These are phyloP conservation scores for Gryganskiella cystojenkinii DNA, from an alignment of 192 early-diverging fungal species.

Conservation along the genomic window DNA sequence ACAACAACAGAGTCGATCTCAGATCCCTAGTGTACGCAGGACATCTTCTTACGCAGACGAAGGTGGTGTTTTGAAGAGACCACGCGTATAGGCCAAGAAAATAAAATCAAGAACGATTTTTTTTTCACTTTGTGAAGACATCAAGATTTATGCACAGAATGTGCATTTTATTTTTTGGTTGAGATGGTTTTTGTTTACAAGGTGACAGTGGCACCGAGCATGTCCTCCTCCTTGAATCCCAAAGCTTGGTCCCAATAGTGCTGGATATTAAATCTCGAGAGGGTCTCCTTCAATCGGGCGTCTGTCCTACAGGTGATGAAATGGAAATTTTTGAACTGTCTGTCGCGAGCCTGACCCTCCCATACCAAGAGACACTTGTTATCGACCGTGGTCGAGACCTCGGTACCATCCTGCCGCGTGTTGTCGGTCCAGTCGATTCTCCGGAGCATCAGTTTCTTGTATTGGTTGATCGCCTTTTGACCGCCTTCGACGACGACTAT, in stretches of 20 bases:
- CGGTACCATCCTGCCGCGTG: slow-evolving; percentile 57
- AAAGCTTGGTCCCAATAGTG: slow-evolving; percentile 92
- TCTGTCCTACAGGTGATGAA: slow-evolving; percentile 81
- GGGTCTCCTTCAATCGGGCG: slow-evolving; percentile 72
- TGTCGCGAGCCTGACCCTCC: slow-evolving; percentile 88
- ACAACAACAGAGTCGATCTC: not conserved
- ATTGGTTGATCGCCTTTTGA: slow-evolving; percentile 86
- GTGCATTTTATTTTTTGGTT: not conserved
- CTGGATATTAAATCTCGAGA: slow-evolving; percentile 75
- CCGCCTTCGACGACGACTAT: slow-evolving; percentile 96
- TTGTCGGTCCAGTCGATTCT: slow-evolving; percentile 92
- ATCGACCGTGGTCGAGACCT: slow-evolving; percentile 57
- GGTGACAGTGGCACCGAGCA: slow-evolving; percentile 40
- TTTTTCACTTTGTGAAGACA: too few species aligned
- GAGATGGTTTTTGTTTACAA: slow-evolving; percentile 3
- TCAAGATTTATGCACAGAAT: too few species aligned
- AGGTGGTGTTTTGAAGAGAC: too few species aligned
- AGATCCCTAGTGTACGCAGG: too few species aligned
- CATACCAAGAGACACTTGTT: slow-evolving; percentile 94
- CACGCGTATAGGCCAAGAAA: too few species aligned
- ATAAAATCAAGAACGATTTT: too few species aligned
- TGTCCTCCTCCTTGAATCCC: slow-evolving; percentile 58
- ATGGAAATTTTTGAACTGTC: slow-evolving; percentile 83
- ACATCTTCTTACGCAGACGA: too few species aligned
- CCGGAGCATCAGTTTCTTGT: slow-evolving; percentile 96